These are phyloP conservation scores for Lactarius indigo DNA, from an alignment of 768 basidiomycete species.

Conservation along the genomic window DNA sequence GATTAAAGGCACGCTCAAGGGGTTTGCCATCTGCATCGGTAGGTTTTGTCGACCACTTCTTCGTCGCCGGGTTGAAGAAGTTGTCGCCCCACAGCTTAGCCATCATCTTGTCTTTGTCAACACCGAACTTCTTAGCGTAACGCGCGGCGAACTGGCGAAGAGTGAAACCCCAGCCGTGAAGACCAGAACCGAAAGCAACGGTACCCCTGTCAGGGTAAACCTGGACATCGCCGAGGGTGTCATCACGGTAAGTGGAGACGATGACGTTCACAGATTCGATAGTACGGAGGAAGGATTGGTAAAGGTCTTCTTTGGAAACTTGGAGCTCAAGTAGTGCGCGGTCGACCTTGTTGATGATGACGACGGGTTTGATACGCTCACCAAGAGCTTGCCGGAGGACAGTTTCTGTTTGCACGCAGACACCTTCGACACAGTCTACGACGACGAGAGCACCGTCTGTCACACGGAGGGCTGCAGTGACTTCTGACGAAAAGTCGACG, in stretches of 20 bases:
- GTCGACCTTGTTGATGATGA: constrained; percentile 99
- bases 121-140: constrained; percentile 98
- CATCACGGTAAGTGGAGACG: constrained; percentile 95
- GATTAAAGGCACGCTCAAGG: constrained; percentile 98
- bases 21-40: constrained; percentile 76
- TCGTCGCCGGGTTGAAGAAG: constrained; percentile 95
- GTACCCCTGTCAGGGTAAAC: constrained; percentile 98
- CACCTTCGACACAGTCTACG: constrained; percentile 99
- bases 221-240: constrained; percentile 93
- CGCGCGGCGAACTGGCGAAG: constrained; percentile 94
- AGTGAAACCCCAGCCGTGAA: constrained; percentile 99
- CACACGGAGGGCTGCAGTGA: constrained; percentile 98
- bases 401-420: constrained; percentile 99
- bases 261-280: constrained; percentile 98
- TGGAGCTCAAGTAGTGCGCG: constrained; percentile 98
- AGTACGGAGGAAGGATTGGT: constrained; percentile 96
- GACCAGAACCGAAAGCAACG: constrained; percentile 97
- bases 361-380: constrained; percentile 99
- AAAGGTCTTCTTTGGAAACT: constrained; percentile 93
- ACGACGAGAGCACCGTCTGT: constrained; percentile 99
- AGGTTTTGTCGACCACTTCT: constrained; percentile 89
- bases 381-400: constrained; percentile 95
- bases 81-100: constrained; percentile 98
- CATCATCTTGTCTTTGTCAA: constrained; percentile 99
- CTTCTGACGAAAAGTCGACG: constrained; percentile 99